Base-by-base conservation (phyloP, 2,329 filamentous ascomycete genomes). In the Epichloe typhina region DNA sequence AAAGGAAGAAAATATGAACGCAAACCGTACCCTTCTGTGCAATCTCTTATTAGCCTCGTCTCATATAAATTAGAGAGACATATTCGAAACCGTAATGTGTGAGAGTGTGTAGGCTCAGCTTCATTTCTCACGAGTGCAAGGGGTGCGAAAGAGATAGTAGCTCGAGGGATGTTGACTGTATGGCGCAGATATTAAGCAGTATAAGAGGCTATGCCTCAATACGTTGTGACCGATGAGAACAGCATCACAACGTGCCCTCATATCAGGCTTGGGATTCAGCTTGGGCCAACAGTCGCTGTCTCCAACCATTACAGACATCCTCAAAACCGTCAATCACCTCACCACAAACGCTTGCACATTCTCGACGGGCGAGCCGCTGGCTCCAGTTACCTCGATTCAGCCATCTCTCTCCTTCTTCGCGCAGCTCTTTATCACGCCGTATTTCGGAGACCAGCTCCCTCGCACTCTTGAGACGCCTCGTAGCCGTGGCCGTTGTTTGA, bases 271-370 rank as follows among this genome's bases (percentile, higher is more conserved):
- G 68, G 26, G 73, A 66, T 56, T 77, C 76, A n/a, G 75, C 77
- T 61, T 82, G 77, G 13, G 77, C 82, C 53, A 89, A 76, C 46
- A 95, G 69, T 57, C 85, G 79, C 61, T 83, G 81, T 62, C 90
- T 80, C 86, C 90, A 93, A 51, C 80, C 79, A 52, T 90, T 84
- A 68, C 89, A 96, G 1, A 91, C 83, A 62, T 89, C 84, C 66
- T 96, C 91, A 61, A 98, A 97, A 0, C 93, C 93, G 44, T 84
- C 84, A 36, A 96, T 83, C 1, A 98, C 90, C 54, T 94, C 88
- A 4, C 83, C 77, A 66, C 93, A 97, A 13, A 91, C 86, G 21
- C 76, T 76, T 7, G 86, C 88, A 55, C 89, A 94, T 65, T 95
- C 89, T 50, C 91, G 78, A 50, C 81, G 82, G 56, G 79, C 73